Base-by-base conservation (phyloP, 352 stramenopile genomes). In the Pythium grandisporangium region DNA sequence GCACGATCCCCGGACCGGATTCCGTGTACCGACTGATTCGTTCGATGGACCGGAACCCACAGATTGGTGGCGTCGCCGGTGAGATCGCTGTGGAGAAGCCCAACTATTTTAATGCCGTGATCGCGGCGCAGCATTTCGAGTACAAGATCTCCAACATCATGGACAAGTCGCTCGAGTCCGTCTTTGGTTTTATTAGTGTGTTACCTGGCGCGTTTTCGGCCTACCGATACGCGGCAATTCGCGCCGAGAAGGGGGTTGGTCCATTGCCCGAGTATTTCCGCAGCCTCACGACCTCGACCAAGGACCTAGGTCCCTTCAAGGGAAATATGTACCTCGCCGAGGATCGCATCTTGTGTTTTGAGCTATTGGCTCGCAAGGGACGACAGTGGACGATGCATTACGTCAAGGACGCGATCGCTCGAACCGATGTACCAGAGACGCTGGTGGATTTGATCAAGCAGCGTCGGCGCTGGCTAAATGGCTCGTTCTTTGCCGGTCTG, bases 301-400 rank as follows among this genome's bases (percentile, higher is more conserved):
- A 61, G 17, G 65, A 70, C 5, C 37, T 73, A 1, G 65, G 65
- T 4, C 69, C 72, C 11, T 81, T 83, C 42, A 70, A 72, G 34
- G 69, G 69, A 27, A 85, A 83, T 45, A 81, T 83, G 72, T 83
- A 80, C 45, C 55, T 85, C 0, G 69, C 66, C 6, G 66, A 83
- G 53, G 72, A 83, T 40, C 66, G 69, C 10, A 79, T 85, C 35
- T 51, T 85, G 21, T 76, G 64, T 38, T 83, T 79, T 42, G 69
- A 85, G 41, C 32, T 85, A 14, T 36, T 85, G 3, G 66, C 66
- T 6, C 43, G 56, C 13, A 55, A 51, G 20, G 49, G 54, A 17
- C 45, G 51, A 11, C 47, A 51, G 8, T 78, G 62, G 51, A 72
- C 53, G n/a, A 66, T 78, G 48, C 55, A 66, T 21, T 78, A 69